A percentile compares a stretch with the other conserved stretches of the same genome.
Conservation (phyloP, 495 filamentous ascomycete species). For the Penicillium arizonense region DNA sequence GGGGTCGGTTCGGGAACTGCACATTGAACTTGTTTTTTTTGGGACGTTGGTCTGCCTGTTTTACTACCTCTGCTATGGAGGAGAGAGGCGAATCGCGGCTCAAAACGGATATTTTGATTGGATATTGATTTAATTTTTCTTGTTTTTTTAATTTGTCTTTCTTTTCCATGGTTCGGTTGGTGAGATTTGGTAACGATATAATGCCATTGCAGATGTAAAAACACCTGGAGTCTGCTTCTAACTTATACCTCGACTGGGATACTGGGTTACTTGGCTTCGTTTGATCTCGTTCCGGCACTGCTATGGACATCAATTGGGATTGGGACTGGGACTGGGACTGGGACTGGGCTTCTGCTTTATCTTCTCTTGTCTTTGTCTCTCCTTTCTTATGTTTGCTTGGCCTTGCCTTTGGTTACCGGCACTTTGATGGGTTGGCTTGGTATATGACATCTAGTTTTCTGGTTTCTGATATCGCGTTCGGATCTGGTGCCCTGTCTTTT, state of each 20-base stretch:
- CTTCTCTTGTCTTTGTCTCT: no score
- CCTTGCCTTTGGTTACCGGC: no score
- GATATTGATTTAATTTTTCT: slow-evolving; percentile 19
- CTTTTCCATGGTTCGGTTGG: neutral
- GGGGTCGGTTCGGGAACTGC: slow-evolving; percentile 11
- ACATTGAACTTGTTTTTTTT: neutral
- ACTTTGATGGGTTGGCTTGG: no score
- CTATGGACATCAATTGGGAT: neutral
- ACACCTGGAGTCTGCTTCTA: slow-evolving; percentile 1
- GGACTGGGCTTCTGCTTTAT: no score
- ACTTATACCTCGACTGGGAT: neutral
- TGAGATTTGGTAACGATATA: neutral
- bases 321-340: no score
- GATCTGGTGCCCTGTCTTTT: no score
- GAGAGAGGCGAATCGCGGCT: slow-evolving; percentile 11
- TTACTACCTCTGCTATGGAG: slow-evolving; percentile 1
- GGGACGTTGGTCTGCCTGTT: slow-evolving; percentile 6
- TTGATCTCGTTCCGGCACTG: slow-evolving; percentile 5
- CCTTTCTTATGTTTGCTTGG: no score
- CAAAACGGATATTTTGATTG: slow-evolving; percentile 11
- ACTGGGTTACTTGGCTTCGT: neutral
- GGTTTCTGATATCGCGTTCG: no score
- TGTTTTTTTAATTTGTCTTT: slow-evolving; percentile 12
- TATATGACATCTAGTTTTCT: no score
- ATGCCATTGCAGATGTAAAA: neutral